These are phyloP conservation scores for Nakazawaea peltata DNA, from an alignment of 805 yeast species.

Conservation along the genomic window DNA sequence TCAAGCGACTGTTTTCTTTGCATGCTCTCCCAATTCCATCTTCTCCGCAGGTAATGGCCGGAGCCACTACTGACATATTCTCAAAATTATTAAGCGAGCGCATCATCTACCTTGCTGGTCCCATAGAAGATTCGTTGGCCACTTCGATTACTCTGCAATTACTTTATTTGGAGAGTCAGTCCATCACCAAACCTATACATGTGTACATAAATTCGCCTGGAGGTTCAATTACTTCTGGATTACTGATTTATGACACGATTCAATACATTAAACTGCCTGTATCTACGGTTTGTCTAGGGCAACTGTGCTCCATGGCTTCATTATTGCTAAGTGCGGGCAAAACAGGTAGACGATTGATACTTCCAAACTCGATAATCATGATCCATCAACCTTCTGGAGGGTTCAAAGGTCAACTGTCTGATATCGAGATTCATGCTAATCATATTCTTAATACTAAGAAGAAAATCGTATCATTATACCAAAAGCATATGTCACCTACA, in stretches of 20 bases:
- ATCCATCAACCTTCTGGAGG: conserved; percentile 27
- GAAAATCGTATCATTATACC: conserved; percentile 19
- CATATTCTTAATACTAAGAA: conserved; percentile 22
- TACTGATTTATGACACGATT: conserved; percentile 27
- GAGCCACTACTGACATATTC: conserved; percentile 10
- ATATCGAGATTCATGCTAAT: conserved; percentile 25
- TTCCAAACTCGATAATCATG: conserved; percentile 25
- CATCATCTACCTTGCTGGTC: conserved; percentile 12
- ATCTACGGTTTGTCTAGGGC: conserved; percentile 26
- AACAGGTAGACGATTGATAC: conserved; percentile 19
- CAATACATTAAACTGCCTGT: conserved; percentile 24
- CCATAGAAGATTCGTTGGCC: conserved; percentile 12
- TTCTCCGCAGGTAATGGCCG: neutral
- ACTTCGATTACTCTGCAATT: conserved; percentile 15
- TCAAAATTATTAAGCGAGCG: conserved; percentile 11
- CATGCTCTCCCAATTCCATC: conserved; percentile 7
- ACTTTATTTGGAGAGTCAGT: conserved; percentile 17
- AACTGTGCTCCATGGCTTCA: conserved; percentile 27
- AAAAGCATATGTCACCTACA: conserved; percentile 17
- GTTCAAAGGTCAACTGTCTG: conserved; percentile 22
- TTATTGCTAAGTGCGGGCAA: conserved; percentile 22
- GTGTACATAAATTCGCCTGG: conserved; percentile 25
- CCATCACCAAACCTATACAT: conserved; percentile 16
- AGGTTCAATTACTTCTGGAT: conserved; percentile 24
- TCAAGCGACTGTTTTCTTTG: too few species aligned